Evolutionary conservation across 305 asterid genomes (phyloP).

Genomic region (Solanum hybrid): DNA sequence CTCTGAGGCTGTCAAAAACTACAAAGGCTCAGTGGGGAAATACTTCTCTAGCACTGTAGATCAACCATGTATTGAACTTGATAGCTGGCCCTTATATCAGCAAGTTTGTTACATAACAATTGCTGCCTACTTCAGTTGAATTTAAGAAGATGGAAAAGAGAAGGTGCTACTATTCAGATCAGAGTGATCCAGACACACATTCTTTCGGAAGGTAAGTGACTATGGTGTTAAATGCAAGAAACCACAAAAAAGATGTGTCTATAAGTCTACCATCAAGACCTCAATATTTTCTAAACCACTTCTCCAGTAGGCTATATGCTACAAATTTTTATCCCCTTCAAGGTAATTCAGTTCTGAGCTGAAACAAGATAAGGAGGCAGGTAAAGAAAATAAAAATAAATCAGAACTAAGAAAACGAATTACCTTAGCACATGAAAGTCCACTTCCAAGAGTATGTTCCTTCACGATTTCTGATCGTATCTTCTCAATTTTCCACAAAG

Average conservation of each 20-base stretch:
- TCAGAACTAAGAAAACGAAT: neutral
- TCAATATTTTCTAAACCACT: neutral
- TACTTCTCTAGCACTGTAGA: neutral
- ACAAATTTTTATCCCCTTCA: neutral
- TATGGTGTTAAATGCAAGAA: neutral
- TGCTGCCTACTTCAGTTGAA: neutral
- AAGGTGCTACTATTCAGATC: neutral
- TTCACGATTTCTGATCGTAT: constrained; percentile 69
- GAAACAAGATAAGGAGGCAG: neutral
- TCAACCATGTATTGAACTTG: neutral
- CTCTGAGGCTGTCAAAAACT: neutral
- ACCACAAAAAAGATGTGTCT: neutral
- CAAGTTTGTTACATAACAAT: neutral
- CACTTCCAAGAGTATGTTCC: constrained; percentile 61
- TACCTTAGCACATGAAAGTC: constrained; percentile 97
- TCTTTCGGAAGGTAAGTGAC: neutral
- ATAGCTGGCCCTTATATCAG: neutral
- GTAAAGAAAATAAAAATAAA: neutral
- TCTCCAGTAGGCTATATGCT: neutral
- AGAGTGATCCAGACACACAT: neutral
- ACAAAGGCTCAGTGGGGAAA: neutral
- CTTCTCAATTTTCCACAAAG: constrained; percentile 78
- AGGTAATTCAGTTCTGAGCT: neutral
- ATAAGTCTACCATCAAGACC: neutral
- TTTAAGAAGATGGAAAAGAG: neutral